Percentiles rank a stretch among this genome's conserved stretches.
Conservation (phyloP, 1,139 yeast species). For the Geotrichum phurueaensis region DNA sequence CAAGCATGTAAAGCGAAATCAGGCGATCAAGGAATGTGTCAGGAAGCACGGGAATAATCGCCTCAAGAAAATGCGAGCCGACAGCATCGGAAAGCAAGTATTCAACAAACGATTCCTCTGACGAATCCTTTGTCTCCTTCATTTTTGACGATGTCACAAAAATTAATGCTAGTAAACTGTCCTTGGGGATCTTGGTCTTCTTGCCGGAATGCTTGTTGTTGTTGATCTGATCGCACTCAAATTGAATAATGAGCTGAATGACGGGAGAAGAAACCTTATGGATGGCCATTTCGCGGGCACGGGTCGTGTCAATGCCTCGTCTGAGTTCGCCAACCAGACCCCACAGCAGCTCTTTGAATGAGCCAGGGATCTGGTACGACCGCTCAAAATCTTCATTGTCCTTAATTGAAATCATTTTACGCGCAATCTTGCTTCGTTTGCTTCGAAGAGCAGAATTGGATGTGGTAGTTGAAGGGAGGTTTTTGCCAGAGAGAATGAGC, state of each 20-base stretch:
- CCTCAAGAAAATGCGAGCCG: constrained; percentile 85
- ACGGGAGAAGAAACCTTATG: constrained; percentile 86
- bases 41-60: constrained; percentile 61
- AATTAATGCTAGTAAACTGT: constrained; percentile 43
- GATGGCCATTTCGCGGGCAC: constrained; percentile 66
- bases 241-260: constrained; percentile 66
- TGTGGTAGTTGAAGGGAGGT: constrained; percentile 68
- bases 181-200: constrained; percentile 59
- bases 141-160: constrained; percentile 15
- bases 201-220: constrained; percentile 25
- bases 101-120: constrained; percentile 79
- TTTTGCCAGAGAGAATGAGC: constrained; percentile 68
- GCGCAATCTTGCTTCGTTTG: constrained; percentile 79
- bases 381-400: constrained; percentile 47
- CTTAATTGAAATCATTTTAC: constrained; percentile 85
- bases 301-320: constrained; percentile 38
- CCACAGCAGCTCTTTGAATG: constrained; percentile 49
- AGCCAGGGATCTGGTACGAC: constrained; percentile 60
- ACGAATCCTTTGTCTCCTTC: constrained; percentile 41
- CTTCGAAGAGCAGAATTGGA: constrained; percentile 68
- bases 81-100: constrained; percentile 78
- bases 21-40: constrained; percentile 64
- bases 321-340: constrained; percentile 33
- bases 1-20: constrained; percentile 65
- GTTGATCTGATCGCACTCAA: constrained; percentile 75